A percentile compares a stretch with the other conserved stretches of the same genome.
phyloP scores from a whole-genome alignment of 352 stramenopile genomes.

The Pelagophyceae sp. region DNA sequence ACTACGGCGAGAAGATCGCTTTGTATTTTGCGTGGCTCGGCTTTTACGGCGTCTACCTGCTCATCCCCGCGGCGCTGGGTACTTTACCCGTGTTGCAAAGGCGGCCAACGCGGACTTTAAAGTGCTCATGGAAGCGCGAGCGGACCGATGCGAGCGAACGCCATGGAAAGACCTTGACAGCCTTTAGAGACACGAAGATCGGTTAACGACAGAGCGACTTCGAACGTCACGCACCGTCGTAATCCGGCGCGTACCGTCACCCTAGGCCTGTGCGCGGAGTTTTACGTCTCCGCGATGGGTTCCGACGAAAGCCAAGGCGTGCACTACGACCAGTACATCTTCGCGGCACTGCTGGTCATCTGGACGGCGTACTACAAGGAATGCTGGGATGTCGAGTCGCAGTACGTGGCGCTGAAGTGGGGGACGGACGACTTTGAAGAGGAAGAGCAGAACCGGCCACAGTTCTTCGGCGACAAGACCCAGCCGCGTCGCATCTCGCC shows the following conservation, averaged over 20 bases:
- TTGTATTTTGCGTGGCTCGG: conserved; percentile 81
- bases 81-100: too few species aligned
- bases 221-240: too few species aligned
- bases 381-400: conserved; percentile 69
- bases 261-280: too few species aligned
- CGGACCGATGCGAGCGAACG: too few species aligned
- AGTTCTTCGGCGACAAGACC: conserved; percentile 15
- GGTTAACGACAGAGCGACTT: too few species aligned
- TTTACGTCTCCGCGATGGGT: not conserved
- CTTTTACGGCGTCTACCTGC: conserved; percentile 68
- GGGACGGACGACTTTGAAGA: conserved; percentile 47
- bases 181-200: too few species aligned
- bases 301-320: conserved; percentile 35
- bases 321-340: conserved; percentile 49
- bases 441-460: conserved; percentile 27
- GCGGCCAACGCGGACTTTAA: too few species aligned
- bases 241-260: too few species aligned
- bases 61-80: conserved; percentile 49
- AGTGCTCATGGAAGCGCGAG: too few species aligned
- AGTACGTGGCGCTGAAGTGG: conserved; percentile 63
- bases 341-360: conserved; percentile 59
- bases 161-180: too few species aligned
- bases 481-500: not conserved
- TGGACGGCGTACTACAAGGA: conserved; percentile 71
- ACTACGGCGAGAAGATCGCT: conserved; percentile 56